A percentile compares a stretch with the other conserved stretches of the same genome.
phyloP scores from a whole-genome alignment of 345 rosid genomes.

The Euphorbia tirucalli region DNA sequence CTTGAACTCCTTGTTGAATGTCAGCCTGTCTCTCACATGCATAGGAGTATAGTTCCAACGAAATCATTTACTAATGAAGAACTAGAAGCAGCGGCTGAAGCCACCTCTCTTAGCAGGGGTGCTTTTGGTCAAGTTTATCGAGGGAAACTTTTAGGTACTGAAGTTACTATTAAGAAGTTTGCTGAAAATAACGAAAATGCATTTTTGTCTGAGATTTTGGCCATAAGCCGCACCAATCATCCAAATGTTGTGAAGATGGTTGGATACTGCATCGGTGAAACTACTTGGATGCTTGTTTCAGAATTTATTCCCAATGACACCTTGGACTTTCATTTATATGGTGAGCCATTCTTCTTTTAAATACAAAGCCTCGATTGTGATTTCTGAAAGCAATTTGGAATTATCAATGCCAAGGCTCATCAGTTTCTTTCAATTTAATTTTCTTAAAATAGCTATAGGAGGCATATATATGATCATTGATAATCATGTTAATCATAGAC shows the following conservation, averaged over 20 bases:
- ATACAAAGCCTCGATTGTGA: too few species aligned
- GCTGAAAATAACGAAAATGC: slow-evolving; percentile 16
- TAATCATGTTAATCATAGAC: too few species aligned
- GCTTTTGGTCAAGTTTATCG: slow-evolving; percentile 22
- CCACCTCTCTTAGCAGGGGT: slow-evolving; percentile 20
- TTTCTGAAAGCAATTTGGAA: too few species aligned
- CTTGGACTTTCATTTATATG: slow-evolving; percentile 23
- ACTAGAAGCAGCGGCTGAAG: slow-evolving; percentile 14
- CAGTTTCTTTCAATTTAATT: too few species aligned
- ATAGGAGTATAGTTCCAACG: neutral
- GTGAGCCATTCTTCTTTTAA: slow-evolving; percentile 5
- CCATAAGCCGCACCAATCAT: slow-evolving; percentile 16
- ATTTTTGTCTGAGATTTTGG: slow-evolving; percentile 27
- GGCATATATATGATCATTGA: too few species aligned
- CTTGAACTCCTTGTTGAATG: neutral
- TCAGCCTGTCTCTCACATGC: neutral
- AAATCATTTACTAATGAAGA: slow-evolving; percentile 9
- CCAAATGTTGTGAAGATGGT: neutral
- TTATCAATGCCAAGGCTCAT: too few species aligned
- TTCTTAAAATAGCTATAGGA: too few species aligned
- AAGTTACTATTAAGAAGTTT: slow-evolving; percentile 25
- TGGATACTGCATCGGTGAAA: slow-evolving; percentile 16
- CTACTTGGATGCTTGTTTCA: slow-evolving; percentile 16
- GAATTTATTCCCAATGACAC: slow-evolving; percentile 20
- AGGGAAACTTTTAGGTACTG: slow-evolving; percentile 16